A percentile compares a stretch with the other conserved stretches of the same genome.
Conservation (phyloP, 768 basidiomycete species). For the Hericium coralloides region DNA sequence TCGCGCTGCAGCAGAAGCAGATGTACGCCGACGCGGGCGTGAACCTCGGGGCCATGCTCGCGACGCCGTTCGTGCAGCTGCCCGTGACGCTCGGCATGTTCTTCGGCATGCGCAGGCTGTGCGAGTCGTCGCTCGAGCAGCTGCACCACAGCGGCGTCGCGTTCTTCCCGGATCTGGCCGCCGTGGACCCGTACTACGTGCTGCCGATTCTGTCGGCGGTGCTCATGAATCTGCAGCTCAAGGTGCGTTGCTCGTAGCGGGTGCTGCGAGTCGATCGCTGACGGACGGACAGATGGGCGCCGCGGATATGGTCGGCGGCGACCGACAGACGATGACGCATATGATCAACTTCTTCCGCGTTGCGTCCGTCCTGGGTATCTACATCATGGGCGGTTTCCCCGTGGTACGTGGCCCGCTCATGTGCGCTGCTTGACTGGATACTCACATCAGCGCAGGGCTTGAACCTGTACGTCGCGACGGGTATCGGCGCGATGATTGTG, state of each 20-base stretch:
- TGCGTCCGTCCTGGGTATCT: constrained; percentile 35
- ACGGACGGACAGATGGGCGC: constrained; percentile 40
- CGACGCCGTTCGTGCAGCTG: constrained; percentile 58
- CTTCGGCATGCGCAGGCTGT: constrained; percentile 69
- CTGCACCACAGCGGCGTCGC: constrained; percentile 66
- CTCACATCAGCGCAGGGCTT: constrained; percentile 34
- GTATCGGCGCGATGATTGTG: constrained; percentile 34
- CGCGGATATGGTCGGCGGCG: constrained; percentile 32
- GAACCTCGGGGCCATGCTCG: constrained; percentile 43
- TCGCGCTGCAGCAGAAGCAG: constrained; percentile 35
- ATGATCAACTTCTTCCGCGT: constrained; percentile 22
- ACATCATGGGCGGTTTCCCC: constrained; percentile 52
- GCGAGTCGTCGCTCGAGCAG: constrained; percentile 62
- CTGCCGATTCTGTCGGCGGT: constrained; percentile 54
- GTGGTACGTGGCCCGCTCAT: constrained; percentile 38
- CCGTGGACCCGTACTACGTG: constrained; percentile 65
- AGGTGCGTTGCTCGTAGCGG: constrained; percentile 34
- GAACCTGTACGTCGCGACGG: constrained; percentile 47
- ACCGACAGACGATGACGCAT: constrained; percentile 7
- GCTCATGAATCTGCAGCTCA: constrained; percentile 61
- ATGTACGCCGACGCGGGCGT: constrained; percentile 62
- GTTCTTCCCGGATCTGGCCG: constrained; percentile 70
- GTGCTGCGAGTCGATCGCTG: background rate
- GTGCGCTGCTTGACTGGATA: background rate
- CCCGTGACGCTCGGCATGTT: constrained; percentile 77